These are phyloP conservation scores for Nakazawaea pomicola DNA, from an alignment of 805 yeast species.

Conservation along the genomic window DNA sequence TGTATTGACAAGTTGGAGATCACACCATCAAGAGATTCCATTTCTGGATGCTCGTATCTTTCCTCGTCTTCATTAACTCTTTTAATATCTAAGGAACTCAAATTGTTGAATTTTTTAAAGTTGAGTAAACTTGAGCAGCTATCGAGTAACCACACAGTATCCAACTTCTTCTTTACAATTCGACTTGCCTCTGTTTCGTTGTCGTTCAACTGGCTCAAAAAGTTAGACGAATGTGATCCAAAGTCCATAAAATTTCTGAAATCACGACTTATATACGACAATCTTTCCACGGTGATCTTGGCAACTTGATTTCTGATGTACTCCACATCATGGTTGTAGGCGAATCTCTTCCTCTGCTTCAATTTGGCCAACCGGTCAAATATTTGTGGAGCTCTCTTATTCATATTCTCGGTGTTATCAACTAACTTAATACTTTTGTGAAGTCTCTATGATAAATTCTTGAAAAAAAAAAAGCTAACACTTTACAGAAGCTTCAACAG, in stretches of 20 bases:
- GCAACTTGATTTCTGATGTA: conserved; percentile 76
- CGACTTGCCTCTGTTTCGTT: conserved; percentile 31
- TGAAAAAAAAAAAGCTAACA: background rate
- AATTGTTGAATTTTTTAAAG: conserved; percentile 37
- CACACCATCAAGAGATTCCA: conserved; percentile 60
- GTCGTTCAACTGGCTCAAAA: conserved; percentile 21
- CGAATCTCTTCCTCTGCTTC: conserved; percentile 54
- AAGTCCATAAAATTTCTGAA: conserved; percentile 61
- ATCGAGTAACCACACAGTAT: conserved; percentile 62
- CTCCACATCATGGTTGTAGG: conserved; percentile 48
- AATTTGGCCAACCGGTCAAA: conserved; percentile 62
- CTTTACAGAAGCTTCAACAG: background rate
- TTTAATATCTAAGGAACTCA: conserved; percentile 35
- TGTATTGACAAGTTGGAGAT: conserved; percentile 70
- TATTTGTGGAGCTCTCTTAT: conserved; percentile 25
- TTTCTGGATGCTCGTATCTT: conserved; percentile 31
- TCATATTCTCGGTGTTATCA: too few relatives aligned
- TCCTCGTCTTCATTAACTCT: conserved; percentile 69
- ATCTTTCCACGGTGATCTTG: conserved; percentile 62
- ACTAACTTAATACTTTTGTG: too few relatives aligned
- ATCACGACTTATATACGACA: conserved; percentile 65
- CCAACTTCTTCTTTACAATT: conserved; percentile 47
- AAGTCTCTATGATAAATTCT: background rate
- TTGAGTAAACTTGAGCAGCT: conserved; percentile 47
- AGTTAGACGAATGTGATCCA: conserved; percentile 69